phyloP scores from a whole-genome alignment of 305 asterid genomes.

The Euphrasia arctica region DNA sequence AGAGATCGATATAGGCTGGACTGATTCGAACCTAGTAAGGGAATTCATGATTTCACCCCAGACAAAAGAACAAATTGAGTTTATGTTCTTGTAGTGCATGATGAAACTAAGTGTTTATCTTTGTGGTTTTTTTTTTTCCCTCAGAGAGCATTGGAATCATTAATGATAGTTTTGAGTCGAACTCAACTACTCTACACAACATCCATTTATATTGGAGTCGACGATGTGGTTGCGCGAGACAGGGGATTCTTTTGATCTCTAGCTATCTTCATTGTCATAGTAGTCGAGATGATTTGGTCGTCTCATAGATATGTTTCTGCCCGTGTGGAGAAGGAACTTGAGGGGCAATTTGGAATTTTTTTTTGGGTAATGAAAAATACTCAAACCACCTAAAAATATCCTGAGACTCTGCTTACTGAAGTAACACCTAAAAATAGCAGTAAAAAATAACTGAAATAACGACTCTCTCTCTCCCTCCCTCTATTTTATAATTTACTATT shows the following conservation, averaged over 20 bases:
- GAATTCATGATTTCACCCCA: not conserved
- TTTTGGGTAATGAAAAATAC: too few relatives aligned
- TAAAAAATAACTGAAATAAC: slow-evolving; percentile 34
- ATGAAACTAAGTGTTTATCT: not conserved
- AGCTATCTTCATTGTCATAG: not conserved
- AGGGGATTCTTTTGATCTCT: not conserved
- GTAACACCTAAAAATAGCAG: too few relatives aligned
- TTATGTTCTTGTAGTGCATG: not conserved
- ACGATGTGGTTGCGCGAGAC: slow-evolving; percentile 23
- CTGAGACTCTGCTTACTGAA: too few relatives aligned
- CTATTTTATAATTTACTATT: not conserved
- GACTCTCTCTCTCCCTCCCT: not conserved
- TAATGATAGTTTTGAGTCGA: slow-evolving; percentile 69
- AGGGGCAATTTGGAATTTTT: not conserved
- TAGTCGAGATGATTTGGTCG: not conserved
- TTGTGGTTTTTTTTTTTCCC: not conserved
- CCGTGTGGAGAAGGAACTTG: not conserved
- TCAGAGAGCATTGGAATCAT: slow-evolving; percentile 76
- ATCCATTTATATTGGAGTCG: slow-evolving; percentile 61
- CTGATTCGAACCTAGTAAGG: slow-evolving; percentile 67
- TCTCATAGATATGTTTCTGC: not conserved
- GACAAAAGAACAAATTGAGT: not conserved
- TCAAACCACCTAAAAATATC: too few relatives aligned
- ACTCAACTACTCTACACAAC: slow-evolving; percentile 67
- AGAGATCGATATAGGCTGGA: slow-evolving; percentile 85